phyloP scores from a whole-genome alignment of 2,329 filamentous ascomycete genomes.

The Pseudogymnoascus sp. region DNA sequence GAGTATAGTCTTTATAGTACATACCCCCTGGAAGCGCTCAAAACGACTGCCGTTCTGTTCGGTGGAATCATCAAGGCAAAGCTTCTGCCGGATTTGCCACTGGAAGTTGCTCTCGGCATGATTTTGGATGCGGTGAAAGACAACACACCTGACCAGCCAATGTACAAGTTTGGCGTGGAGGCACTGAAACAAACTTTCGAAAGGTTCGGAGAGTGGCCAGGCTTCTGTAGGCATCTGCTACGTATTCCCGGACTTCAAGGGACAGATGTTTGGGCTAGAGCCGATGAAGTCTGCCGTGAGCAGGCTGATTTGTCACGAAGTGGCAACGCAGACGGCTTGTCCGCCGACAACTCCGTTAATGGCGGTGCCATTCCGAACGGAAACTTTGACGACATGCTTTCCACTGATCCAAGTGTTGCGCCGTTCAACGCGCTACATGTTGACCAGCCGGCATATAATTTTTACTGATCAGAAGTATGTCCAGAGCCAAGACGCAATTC shows the following conservation, averaged over 20 bases:
- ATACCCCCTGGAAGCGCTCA: constrained; percentile 91
- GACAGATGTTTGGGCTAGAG: constrained; percentile 77
- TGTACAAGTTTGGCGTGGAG: constrained; percentile 98
- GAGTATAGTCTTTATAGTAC: constrained; percentile 94
- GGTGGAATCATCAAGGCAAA: constrained; percentile 94
- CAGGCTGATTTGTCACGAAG: constrained; percentile 51
- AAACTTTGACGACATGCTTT: constrained; percentile 54
- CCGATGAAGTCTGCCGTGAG: constrained; percentile 70
- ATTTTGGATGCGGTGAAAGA: constrained; percentile 93
- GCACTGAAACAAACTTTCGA: constrained; percentile 82
- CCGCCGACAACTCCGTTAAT: constrained; percentile 30
- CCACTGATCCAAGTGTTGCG: constrained; percentile 53
- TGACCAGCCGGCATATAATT: constrained; percentile 57
- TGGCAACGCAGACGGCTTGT: constrained; percentile 44
- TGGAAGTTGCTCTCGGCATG: constrained; percentile 94
- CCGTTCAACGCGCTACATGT: constrained; percentile 74
- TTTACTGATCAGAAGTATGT: no score
- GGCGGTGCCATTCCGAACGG: constrained; percentile 61
- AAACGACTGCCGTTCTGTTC: constrained; percentile 92
- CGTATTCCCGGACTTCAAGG: constrained; percentile 75
- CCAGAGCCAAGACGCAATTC: no score
- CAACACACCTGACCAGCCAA: constrained; percentile 71
- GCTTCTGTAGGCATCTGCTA: constrained; percentile 78
- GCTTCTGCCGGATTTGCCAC: constrained; percentile 78
- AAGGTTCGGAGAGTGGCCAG: constrained; percentile 88